Evolutionary conservation across 208 protist species (phyloP), one percentile per base, ranked within the genome.

Genomic region (Crithidia acanthocephali): DNA sequence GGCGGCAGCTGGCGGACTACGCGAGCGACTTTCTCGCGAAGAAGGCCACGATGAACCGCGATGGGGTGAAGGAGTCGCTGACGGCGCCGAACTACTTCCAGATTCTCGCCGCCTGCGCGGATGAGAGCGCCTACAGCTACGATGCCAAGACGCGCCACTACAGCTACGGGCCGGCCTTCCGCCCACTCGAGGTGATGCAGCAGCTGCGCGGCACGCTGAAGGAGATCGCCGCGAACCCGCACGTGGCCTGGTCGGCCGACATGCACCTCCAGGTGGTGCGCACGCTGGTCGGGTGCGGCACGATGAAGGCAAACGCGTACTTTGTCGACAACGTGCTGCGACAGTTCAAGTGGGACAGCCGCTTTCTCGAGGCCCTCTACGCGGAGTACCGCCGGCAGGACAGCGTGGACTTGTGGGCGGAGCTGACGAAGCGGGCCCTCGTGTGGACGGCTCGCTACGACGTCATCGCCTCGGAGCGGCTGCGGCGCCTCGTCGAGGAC

Each of bases 321-420:
- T 97, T 97, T 83, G 88, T 97, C 2, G 76, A 86, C 48, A 95
- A 97, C 74, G 91, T 97, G 33, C 83, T 96, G 22, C 89, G 93
- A 5, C 79, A 88, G 72, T 97, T 92, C 78, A n/a, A 35, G 25
- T 97, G 93, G 91, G 74, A 88, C 64, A 79, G 74, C 52, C 71
- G 75, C 32, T 95, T 95, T 64, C 80, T 96, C n/a, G 83, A 93
- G 70, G 79, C 80, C 15, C 90, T 97, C 45, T 95, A 96, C 75
- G 74, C 72, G 22, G 91, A 96, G 80, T 97, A 97, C 80, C 89
- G 91, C 66, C 83, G 87, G 18, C 86, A 93, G n/a, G 87, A 91
- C 63, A 85, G 88, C 63, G 81, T 91, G 2, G 87, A 94, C 52
- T 57, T 88, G 33, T 95, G 91, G 91, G 83, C 89, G 7, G 90